Base-by-base conservation (phyloP, 768 basidiomycete genomes). In the Harrya chromipes region DNA sequence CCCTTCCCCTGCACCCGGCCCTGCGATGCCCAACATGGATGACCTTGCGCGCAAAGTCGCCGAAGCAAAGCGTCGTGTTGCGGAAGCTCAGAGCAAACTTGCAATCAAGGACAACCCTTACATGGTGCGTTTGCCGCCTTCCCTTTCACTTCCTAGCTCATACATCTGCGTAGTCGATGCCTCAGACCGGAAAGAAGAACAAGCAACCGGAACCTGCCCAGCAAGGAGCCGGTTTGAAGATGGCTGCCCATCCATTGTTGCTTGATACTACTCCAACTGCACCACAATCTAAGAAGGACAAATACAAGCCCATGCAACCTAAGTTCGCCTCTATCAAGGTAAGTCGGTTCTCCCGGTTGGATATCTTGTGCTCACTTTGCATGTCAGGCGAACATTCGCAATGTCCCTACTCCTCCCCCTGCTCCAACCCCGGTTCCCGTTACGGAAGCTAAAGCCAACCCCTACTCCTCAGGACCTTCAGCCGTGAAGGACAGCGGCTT, bases 291-390 rank as follows among this genome's bases (percentile, higher is more conserved):
- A 90, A 89, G 70, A 92, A 94, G 68, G 91, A 97, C 67, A 74
- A 88, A 53, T 97, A 97, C 70, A 95, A 94, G 66, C 93, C 95
- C 16, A 97, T 99, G 94, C 94, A 94, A 55, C 97, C 97, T 43
- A 99, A 99, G 69, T 99, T 98, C 67, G 90, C 94, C 0, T 91
- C 92, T 4, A 94, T 95, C 69, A 93, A 87, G 74, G 90, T 85
- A 17, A 39, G 12, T 21, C 36, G 19, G 33, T 13, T 14, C 23
- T n/a, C 31, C 13, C 29, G n/a, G 13, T 47, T 5, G 11, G 24
- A 16, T 35, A 21, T 37, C 19, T 41, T 20, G 1, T 27, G 16
- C 43, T 53, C 14, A 60, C 40, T 3, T 26, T 2, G 4, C 1
- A n/a, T 43, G 4, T 12, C 43, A 84, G 78, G 89, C 89, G 6